Evolutionary conservation across 139 green algal genomes (phyloP).

Genomic region (Chlamydomonas schloesseri): DNA sequence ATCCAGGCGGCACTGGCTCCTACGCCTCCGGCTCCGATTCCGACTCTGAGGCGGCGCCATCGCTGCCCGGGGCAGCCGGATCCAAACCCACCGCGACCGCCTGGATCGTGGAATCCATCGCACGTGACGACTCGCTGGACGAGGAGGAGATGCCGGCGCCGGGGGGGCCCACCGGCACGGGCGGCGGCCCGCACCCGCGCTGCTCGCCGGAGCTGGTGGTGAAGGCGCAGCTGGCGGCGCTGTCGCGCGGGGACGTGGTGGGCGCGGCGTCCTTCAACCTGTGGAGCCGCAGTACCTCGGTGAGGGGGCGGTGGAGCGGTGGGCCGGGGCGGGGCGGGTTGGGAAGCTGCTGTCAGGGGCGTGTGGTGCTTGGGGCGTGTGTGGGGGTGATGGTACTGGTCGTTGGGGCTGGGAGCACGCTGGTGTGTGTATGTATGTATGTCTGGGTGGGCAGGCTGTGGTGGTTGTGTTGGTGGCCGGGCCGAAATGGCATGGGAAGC

Average conservation of each 20-base stretch:
- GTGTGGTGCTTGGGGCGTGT: not conserved
- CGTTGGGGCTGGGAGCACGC: no score
- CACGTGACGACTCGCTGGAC: slow-evolving; percentile 18
- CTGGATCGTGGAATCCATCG: slow-evolving; percentile 35
- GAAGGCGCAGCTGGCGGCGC: slow-evolving; percentile 61
- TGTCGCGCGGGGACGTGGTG: slow-evolving; percentile 49
- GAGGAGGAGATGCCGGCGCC: not conserved
- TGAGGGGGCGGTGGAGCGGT: not conserved
- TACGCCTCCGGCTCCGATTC: no score
- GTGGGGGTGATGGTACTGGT: no score
- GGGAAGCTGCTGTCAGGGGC: not conserved
- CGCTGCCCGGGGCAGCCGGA: not conserved
- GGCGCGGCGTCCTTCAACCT: slow-evolving; percentile 55
- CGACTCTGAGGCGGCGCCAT: no score
- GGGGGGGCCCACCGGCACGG: not conserved
- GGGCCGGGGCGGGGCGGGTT: not conserved
- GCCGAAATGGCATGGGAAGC: no score
- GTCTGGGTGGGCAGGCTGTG: no score
- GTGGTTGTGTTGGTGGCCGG: no score
- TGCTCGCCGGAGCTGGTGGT: slow-evolving; percentile 43
- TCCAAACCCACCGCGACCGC: not conserved
- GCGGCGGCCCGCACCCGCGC: slow-evolving; percentile 26
- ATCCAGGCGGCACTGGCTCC: no score
- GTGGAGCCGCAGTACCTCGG: slow-evolving; percentile 43
- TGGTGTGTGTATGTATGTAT: no score